Evolutionary conservation across 1,284 basidiomycete genomes (phyloP).

Genomic region (Cryptococcus sp.): DNA sequence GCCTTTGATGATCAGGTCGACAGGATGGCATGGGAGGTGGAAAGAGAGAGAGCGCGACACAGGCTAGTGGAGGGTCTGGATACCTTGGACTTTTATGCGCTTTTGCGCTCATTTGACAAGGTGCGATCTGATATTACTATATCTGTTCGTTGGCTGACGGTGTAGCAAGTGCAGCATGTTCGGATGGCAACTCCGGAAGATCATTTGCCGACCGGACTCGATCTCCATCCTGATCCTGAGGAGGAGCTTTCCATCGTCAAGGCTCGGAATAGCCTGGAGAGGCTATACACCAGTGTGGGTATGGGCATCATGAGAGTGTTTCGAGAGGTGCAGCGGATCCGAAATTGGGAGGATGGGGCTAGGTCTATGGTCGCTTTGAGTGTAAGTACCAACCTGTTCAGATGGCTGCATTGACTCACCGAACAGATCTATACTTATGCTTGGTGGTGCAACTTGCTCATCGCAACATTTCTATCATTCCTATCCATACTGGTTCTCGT

Average conservation of each 20-base stretch:
- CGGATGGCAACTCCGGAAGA: constrained; percentile 10
- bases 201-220: constrained; percentile 32
- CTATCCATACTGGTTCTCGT: constrained; percentile 18
- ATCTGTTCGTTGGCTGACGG: not conserved
- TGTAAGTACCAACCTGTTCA: constrained; percentile 19
- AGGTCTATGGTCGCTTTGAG: constrained; percentile 46
- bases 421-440: constrained; percentile 47
- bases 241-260: constrained; percentile 55
- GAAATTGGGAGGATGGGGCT: constrained; percentile 51
- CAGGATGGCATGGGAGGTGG: constrained; percentile 23
- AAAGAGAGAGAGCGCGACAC: constrained; percentile 7
- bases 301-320: constrained; percentile 46
- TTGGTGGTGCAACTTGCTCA: constrained; percentile 42
- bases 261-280: constrained; percentile 51
- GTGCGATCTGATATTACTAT: constrained; percentile 7
- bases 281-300: constrained; percentile 51
- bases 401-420: not conserved
- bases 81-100: constrained; percentile 18
- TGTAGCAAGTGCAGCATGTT: constrained; percentile 20
- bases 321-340: constrained; percentile 50
- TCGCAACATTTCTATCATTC: constrained; percentile 19
- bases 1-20: not conserved
- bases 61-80: constrained; percentile 13
- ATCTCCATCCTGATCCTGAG: constrained; percentile 50
- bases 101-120: constrained; percentile 20